Evolutionary conservation across 768 basidiomycete species (phyloP).

Genomic region (Agaricus blazei): DNA sequence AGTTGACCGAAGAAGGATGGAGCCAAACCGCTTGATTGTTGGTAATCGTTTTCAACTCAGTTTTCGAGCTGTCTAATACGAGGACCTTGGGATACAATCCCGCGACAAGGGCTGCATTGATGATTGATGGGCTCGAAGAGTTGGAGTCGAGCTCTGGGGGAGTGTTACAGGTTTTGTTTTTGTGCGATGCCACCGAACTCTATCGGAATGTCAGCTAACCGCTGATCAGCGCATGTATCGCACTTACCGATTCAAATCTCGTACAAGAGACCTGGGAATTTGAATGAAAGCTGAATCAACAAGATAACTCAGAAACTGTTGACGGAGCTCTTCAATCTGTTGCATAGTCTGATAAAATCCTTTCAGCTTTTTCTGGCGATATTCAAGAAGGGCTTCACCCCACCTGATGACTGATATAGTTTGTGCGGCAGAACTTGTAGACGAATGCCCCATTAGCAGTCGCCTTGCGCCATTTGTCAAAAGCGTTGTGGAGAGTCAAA

Average conservation of each 20-base stretch:
- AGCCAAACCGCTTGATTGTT: constrained; percentile 78
- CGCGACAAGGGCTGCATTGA: constrained; percentile 80
- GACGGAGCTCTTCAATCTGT: constrained; percentile 94
- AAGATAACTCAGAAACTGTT: constrained; percentile 84
- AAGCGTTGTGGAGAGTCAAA: constrained; percentile 87
- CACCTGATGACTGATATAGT: constrained; percentile 83
- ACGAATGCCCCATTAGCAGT: constrained; percentile 54
- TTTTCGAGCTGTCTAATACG: constrained; percentile 51
- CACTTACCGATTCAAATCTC: constrained; percentile 61
- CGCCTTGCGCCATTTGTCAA: constrained; percentile 79
- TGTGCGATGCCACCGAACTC: constrained; percentile 70
- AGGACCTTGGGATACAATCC: constrained; percentile 92
- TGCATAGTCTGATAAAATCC: constrained; percentile 63
- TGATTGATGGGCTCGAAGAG: constrained; percentile 54
- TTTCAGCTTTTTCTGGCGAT: not conserved
- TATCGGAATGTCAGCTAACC: constrained; percentile 18
- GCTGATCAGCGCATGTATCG: not conserved
- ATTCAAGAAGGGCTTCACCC: constrained; percentile 13
- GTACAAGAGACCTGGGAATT: constrained; percentile 58
- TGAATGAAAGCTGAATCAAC: constrained; percentile 84
- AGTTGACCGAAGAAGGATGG: constrained; percentile 93
- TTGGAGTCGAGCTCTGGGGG: constrained; percentile 65
- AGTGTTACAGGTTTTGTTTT: constrained; percentile 72
- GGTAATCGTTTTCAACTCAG: constrained; percentile 70
- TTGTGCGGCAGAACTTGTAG: constrained; percentile 72